phyloP scores from a whole-genome alignment of 2,329 filamentous ascomycete genomes.

The Bipolaris sorokiniana region DNA sequence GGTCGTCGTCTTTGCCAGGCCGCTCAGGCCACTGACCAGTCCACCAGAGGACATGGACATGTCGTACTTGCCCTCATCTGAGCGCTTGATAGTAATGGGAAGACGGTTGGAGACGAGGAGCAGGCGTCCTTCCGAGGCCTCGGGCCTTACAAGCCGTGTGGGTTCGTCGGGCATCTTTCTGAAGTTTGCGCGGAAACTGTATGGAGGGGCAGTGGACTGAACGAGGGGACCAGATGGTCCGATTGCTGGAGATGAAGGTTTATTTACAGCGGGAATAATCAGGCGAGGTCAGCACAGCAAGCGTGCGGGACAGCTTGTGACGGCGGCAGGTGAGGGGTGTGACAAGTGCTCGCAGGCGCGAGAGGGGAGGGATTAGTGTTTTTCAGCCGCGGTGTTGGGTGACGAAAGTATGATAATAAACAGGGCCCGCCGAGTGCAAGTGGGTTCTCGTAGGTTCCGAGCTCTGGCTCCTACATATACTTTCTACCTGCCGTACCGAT shows the following conservation, averaged over 20 bases:
- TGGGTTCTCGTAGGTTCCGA: slow-evolving; percentile 39
- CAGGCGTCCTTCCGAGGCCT: slow-evolving; percentile 58
- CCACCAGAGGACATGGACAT: slow-evolving; percentile 98
- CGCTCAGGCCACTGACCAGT: slow-evolving; percentile 90
- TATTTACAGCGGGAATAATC: slow-evolving; percentile 7
- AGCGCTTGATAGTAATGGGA: slow-evolving; percentile 94
- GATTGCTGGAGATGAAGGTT: slow-evolving; percentile 4
- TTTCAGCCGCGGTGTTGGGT: slow-evolving; percentile 21
- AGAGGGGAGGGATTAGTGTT: slow-evolving; percentile 6
- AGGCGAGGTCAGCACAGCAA: slow-evolving; percentile 7
- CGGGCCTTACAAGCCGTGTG: slow-evolving; percentile 35
- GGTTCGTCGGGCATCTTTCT: slow-evolving; percentile 39
- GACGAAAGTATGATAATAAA: slow-evolving; percentile 44
- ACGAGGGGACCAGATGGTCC: slow-evolving; percentile 6
- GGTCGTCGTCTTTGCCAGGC: slow-evolving; percentile 86
- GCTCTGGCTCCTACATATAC: slow-evolving; percentile 15
- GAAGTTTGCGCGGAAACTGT: slow-evolving; percentile 2
- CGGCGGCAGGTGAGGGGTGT: background rate
- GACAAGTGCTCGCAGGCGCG: background rate
- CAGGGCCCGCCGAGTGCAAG: slow-evolving; percentile 31
- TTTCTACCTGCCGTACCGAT: background rate
- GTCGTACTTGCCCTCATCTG: slow-evolving; percentile 87
- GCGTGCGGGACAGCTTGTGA: background rate
- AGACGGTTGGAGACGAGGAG: slow-evolving; percentile 93
- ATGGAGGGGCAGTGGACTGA: slow-evolving; percentile 8